phyloP scores from a whole-genome alignment of 1,139 yeast genomes.

The Kodamaea anthophila region DNA sequence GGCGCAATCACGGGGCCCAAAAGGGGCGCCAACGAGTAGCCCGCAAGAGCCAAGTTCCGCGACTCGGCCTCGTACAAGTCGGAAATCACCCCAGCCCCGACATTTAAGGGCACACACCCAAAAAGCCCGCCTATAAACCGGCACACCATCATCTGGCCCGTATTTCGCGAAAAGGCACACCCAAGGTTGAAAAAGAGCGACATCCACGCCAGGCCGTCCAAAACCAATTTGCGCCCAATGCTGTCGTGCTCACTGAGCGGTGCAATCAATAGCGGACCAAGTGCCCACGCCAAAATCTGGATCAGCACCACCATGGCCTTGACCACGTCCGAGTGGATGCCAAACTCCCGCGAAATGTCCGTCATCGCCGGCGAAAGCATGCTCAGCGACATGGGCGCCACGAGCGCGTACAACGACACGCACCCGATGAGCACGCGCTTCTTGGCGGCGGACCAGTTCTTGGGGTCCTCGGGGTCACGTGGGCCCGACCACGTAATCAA shows the following conservation, averaged over 20 bases:
- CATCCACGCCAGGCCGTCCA: constrained; percentile 31
- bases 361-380: constrained; percentile 40
- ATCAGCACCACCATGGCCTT: constrained; percentile 39
- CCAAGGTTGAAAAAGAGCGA: constrained; percentile 32
- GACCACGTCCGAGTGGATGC: constrained; percentile 24
- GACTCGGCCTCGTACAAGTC: constrained; percentile 32
- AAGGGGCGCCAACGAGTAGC: constrained; percentile 35
- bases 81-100: constrained; percentile 37
- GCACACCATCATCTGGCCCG: constrained; percentile 35
- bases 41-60: constrained; percentile 37
- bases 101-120: constrained; percentile 40
- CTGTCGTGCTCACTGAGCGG: constrained; percentile 41
- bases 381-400: constrained; percentile 43
- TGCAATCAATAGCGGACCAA: constrained; percentile 40
- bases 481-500: constrained; percentile 36
- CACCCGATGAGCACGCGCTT: constrained; percentile 27
- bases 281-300: constrained; percentile 43
- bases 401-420: constrained; percentile 38
- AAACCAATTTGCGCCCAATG: constrained; percentile 36
- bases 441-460: constrained; percentile 29
- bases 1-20: constrained; percentile 65
- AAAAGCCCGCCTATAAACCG: constrained; percentile 35
- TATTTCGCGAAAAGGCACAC: constrained; percentile 35
- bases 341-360: constrained; percentile 29
- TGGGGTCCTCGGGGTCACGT: constrained; percentile 35